phyloP scores from a whole-genome alignment of 2,329 filamentous ascomycete species.

The Sarocladiaceae sp. region DNA sequence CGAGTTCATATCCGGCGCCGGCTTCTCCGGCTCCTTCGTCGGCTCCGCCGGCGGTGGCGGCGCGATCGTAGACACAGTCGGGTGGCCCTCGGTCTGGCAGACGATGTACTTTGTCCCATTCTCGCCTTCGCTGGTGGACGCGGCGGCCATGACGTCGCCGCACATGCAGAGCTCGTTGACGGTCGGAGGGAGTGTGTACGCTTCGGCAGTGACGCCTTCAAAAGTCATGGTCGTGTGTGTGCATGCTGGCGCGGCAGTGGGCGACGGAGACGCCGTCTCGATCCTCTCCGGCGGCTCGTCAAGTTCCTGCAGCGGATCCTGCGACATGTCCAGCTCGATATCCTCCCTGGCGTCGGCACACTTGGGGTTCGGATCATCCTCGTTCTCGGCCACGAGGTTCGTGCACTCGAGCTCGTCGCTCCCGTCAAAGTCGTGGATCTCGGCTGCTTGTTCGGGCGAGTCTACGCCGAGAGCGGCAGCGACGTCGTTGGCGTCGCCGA shows the following conservation, averaged over 20 bases:
- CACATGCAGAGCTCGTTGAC: not conserved
- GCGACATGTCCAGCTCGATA: not conserved
- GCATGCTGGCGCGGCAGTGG: not conserved
- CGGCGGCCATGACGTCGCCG: not conserved
- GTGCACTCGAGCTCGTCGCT: not conserved
- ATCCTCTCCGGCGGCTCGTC: not conserved
- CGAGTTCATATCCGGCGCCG: not conserved
- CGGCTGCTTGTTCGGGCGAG: not conserved
- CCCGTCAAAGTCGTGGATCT: not conserved
- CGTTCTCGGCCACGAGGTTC: not conserved
- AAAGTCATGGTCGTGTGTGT: not conserved
- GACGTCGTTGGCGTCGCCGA: not conserved
- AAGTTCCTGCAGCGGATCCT: not conserved
- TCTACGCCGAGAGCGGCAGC: not conserved
- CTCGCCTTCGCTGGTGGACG: not conserved
- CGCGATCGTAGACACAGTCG: not conserved
- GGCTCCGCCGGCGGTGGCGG: not conserved
- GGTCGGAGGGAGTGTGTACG: not conserved
- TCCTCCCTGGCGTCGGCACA: not conserved
- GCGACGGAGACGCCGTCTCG: not conserved
- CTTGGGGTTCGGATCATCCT: not conserved
- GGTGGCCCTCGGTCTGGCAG: not conserved
- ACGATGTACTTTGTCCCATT: not conserved
- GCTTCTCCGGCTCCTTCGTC: not conserved
- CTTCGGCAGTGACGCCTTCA: not conserved